Conservation (phyloP, 2,329 filamentous ascomycete genomes). For the Ophiostoma ips region DNA sequence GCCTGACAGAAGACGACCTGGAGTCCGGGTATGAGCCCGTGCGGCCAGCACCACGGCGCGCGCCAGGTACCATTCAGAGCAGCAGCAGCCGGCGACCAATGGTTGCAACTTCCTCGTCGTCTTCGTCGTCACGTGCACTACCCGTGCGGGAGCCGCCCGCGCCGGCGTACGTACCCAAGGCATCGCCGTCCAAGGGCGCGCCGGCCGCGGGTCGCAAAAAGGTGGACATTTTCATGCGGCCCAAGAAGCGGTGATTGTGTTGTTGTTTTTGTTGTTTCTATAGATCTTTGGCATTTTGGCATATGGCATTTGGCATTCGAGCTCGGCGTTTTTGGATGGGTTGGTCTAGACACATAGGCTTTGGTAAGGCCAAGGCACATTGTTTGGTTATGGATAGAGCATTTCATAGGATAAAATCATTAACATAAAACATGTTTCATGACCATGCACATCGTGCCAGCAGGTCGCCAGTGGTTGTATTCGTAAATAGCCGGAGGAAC, state of each 20-base stretch:
- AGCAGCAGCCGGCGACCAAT: background rate
- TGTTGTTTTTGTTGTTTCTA: background rate
- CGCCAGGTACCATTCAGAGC: background rate
- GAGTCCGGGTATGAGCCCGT: constrained; percentile 1
- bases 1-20: constrained; percentile 8
- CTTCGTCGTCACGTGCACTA: background rate
- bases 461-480: too few relatives aligned
- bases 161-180: background rate
- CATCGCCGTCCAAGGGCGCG: background rate
- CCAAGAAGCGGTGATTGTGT: constrained; percentile 23
- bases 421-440: too few relatives aligned
- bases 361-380: too few relatives aligned
- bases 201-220: constrained; percentile 22
- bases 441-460: too few relatives aligned
- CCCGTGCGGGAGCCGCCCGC: background rate
- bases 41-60: background rate
- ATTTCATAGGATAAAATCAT: too few relatives aligned
- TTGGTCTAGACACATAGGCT: too few relatives aligned
- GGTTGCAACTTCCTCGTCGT: background rate
- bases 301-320: background rate
- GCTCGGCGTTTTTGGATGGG: background rate
- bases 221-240: constrained; percentile 37
- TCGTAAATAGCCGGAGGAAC: too few relatives aligned
- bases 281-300: background rate
- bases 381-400: too few relatives aligned